These are phyloP conservation scores for Saccharomyces hybrid DNA, from an alignment of 1,139 yeast species.

Conservation along the genomic window DNA sequence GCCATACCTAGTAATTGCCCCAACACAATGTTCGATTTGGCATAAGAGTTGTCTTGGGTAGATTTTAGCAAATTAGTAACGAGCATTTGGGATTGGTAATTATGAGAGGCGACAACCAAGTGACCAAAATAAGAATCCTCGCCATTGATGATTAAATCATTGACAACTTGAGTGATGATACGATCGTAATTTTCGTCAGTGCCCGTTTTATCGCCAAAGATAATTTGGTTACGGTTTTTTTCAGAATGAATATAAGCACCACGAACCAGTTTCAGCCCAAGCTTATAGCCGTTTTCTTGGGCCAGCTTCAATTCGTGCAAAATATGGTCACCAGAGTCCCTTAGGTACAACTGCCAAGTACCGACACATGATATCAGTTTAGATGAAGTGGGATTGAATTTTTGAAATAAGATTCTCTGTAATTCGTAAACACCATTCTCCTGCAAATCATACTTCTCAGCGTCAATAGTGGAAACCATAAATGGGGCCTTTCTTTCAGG, in stretches of 20 bases:
- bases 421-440: conserved; percentile 78
- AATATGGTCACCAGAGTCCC: conserved; percentile 58
- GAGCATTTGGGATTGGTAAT: conserved; percentile 65
- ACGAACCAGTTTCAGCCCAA: conserved; percentile 90
- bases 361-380: conserved; percentile 70
- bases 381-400: conserved; percentile 54
- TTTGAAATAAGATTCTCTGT: conserved; percentile 73
- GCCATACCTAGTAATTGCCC: conserved; percentile 97
- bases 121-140: conserved; percentile 62
- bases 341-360: conserved; percentile 87
- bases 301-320: conserved; percentile 62
- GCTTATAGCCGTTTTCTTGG: conserved; percentile 50
- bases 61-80: conserved; percentile 51
- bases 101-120: conserved; percentile 89
- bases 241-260: conserved; percentile 96
- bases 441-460: conserved; percentile 83
- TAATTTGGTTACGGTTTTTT: conserved; percentile 54
- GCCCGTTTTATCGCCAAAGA: conserved; percentile 55
- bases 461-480: conserved; percentile 83
- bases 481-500: conserved; percentile 72
- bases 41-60: conserved; percentile 22
- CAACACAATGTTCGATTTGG: conserved; percentile 62
- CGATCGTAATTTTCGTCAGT: conserved; percentile 49
- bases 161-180: conserved; percentile 60
- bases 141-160: conserved; percentile 46